Base-by-base conservation (phyloP, 306 rosid species). In the Mimosa bimucronata region DNA sequence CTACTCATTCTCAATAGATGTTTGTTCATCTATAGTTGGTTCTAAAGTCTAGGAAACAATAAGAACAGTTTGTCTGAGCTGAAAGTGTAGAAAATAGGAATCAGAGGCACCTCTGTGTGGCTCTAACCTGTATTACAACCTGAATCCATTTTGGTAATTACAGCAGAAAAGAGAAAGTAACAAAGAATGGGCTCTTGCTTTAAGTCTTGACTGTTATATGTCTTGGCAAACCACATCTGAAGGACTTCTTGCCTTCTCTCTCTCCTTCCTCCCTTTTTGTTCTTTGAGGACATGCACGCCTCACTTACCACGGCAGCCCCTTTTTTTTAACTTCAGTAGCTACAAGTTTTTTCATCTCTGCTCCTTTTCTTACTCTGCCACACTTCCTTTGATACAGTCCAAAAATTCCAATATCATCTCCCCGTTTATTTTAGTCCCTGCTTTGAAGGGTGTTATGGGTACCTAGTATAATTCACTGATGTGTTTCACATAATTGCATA, bases 1-100 rank as follows among this genome's bases (percentile, higher is more conserved):
- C 12, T 28, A 41, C 25, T 58, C n/a, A 19, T 69, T 73, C 69
- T 82, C 82, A 58, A 19, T 23, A 41, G 48, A 30, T 64, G 48
- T 73, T 65, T 70, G 52, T 40, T 70, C 44, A 38, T 41, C 19
- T 25, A 73, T 11, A 67, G 6, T 67, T 18, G 73, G 18, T 40
- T 11, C 52, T 16, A 37, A 8, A 66, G 29, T 34, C 29, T 67
- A 9, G 52, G 4, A 38, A 40, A 67, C 13, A 40, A 9, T 67
- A 44, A 40, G 73, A 67, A 40, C 31, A 12, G 10, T n/a, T 4
- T 11, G 12, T n/a, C 30, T 11, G 37, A 10, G 28, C 71, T 66
- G 14, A 66, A 66, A 66, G 6, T 9, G 42, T 25, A 31, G 71
- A 31, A 64, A 18, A 66, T 18, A 66, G 46, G 65, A 23, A 58